Evolutionary conservation across 1,284 basidiomycete species (phyloP), one percentile per base, ranked within the genome.

Genomic region (Fomitiporia mediterranea): DNA sequence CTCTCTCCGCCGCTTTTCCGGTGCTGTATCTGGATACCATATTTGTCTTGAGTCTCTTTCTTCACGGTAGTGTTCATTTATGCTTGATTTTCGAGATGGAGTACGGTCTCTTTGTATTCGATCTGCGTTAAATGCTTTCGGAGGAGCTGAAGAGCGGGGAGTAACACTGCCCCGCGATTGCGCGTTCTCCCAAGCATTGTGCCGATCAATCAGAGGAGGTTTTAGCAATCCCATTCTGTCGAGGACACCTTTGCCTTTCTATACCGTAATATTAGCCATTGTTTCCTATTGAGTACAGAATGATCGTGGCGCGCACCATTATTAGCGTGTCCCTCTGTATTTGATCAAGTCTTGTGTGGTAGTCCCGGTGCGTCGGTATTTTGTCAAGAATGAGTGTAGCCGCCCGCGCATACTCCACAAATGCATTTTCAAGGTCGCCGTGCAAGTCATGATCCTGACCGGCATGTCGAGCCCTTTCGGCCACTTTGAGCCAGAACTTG

Each of bases 371-470:
- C 2, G 66, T 65, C 1, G 75, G 74, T 3, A 75, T 67, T 50
- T 69, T 73, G 60, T 75, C 73, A 9, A 75, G 69, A 32, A 76
- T 73, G 58, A 76, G 59, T 3, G 74, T 74, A 0, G 74, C 73
- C 4, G 74, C 72, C 23, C 70, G 68, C 23, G 73, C 74, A 53
- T 69, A 70, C 49, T 72, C 67, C 40, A 76, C 66, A 62, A 77
- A 68, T 3, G 64, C 54, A 60, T 68, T 15, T 57, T 66, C 48
- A 64, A 68, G 58, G 63, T 67, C 58, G 61, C 66, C 46, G 61
- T 66, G 35, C 63, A 61, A 55, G 38, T 58, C 60, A 44, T 47
- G 23, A n/a, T 43, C 58, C 44, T 60, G 46, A 28, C 52, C 50
- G n/a, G 35, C 27, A 52, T 55, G 51, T 19, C 56, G 50, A 9